Conservation (phyloP, 257 asterid genomes). For the Solanum medicagineum region DNA sequence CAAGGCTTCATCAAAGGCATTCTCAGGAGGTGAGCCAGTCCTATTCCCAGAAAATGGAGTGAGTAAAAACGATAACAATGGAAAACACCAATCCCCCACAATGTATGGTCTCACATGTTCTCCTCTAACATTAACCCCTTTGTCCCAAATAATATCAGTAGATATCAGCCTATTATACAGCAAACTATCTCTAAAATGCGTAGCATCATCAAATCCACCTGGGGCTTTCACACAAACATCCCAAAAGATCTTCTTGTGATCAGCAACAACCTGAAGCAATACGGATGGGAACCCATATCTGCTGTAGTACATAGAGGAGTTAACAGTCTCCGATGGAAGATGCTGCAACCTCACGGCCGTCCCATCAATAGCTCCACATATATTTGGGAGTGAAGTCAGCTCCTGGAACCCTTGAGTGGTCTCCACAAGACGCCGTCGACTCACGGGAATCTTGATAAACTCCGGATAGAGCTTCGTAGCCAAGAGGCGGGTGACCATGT, state of each 20-base stretch:
- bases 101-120: slow-evolving; percentile 84
- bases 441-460: slow-evolving; percentile 70
- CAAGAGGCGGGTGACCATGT: slow-evolving; percentile 86
- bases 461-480: slow-evolving; percentile 97
- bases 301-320: slow-evolving; percentile 45
- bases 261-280: slow-evolving; percentile 87
- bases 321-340: slow-evolving; percentile 32
- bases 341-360: slow-evolving; percentile 61
- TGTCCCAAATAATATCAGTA: slow-evolving; percentile 79
- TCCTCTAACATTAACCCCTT: slow-evolving; percentile 60
- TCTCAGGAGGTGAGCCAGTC: slow-evolving; percentile 65
- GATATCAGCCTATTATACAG: slow-evolving; percentile 67
- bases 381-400: slow-evolving; percentile 53
- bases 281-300: slow-evolving; percentile 66
- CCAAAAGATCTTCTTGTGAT: slow-evolving; percentile 87
- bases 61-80: slow-evolving; percentile 71
- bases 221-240: slow-evolving; percentile 98
- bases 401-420: slow-evolving; percentile 87
- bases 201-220: slow-evolving; percentile 78
- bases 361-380: slow-evolving; percentile 89
- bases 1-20: slow-evolving; percentile 78
- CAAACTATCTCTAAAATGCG: slow-evolving; percentile 89
- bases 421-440: slow-evolving; percentile 65
- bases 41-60: slow-evolving; percentile 68
- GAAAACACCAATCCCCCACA: slow-evolving; percentile 86